Evolutionary conservation across 164 flowering plant genomes (phyloP).

Genomic region (Macadamia integrifolia): DNA sequence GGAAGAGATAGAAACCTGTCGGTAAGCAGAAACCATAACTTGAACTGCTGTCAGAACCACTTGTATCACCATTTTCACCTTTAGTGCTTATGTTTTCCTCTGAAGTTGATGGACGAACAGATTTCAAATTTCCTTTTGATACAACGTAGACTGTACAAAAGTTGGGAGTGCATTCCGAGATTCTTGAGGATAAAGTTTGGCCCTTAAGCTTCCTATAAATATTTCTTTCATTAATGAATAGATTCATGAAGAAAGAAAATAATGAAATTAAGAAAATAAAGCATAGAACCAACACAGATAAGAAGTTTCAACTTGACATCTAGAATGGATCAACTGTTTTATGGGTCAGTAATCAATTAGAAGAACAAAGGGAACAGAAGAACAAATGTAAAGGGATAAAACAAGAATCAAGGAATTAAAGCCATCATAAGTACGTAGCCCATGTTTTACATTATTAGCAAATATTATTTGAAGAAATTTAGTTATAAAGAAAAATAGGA

Average conservation of each 20-base stretch:
- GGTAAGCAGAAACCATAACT: slow-evolving; percentile 29
- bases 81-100: slow-evolving; percentile 28
- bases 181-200: slow-evolving; percentile 40
- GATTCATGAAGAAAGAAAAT: not conserved
- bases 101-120: slow-evolving; percentile 53
- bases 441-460: too few relatives aligned
- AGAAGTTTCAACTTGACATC: not conserved
- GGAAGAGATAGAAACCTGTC: slow-evolving; percentile 23
- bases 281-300: not conserved
- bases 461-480: too few relatives aligned
- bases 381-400: not conserved
- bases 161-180: slow-evolving; percentile 52
- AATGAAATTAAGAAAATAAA: not conserved
- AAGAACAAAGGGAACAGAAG: not conserved
- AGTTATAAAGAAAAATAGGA: too few relatives aligned
- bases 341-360: not conserved
- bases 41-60: slow-evolving; percentile 26
- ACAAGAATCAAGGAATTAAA: not conserved
- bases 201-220: slow-evolving; percentile 39
- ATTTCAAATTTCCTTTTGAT: slow-evolving; percentile 64
- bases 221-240: not conserved
- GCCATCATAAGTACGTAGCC: too few relatives aligned
- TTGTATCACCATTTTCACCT: slow-evolving; percentile 33
- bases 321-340: not conserved
- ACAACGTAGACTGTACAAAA: slow-evolving; percentile 70